Evolutionary conservation across 108 stramenopile genomes (phyloP), one percentile per base, ranked within the genome.

Genomic region (Seminavis robusta): DNA sequence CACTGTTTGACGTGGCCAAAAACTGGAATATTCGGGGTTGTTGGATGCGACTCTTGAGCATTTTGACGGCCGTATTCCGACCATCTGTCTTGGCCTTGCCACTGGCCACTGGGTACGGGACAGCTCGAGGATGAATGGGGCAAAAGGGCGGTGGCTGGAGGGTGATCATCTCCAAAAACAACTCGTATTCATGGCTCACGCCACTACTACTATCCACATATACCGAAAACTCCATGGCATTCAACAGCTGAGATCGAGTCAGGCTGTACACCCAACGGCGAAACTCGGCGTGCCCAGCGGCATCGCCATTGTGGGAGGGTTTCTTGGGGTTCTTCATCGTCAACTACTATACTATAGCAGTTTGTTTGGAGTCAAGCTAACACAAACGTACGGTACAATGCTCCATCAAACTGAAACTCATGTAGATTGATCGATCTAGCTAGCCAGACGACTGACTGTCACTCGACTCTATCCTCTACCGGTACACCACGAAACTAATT

Each of bases 61-160:
- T 33, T 7, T 46, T 13, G 10, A 43, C 56, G 11, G 15, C 45
- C 34, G 41, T 52, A 52, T 64, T 25, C 39, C 63, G 30, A 15
- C 63, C 70, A 71, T 71, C 70, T 13, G 33, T 56, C 13, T 17
- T 19, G 24, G 54, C 7, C 3, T 38, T 38, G 4, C 23, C 23
- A 20, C 59, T 16, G 1, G 52, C 58, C 3, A 38, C 26, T 32
- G 28, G 32, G 49, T 67, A 75, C 30, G 55, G 55, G 39, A 78
- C 42, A 8, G 81, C 81, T 30, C 55, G 38, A 23, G 77, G 74
- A 51, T 79, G 77, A 48, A 83, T 67, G 2, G 81, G 81, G 4
- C 77, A 73, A 16, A 66, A 54, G 19, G 76, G 77, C 7, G 81
- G 81, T 16, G 61, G 19, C 61, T 79, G 74, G n/a, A 69, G 44